phyloP scores from a whole-genome alignment of 345 rosid species.

The Camelina laxa region DNA sequence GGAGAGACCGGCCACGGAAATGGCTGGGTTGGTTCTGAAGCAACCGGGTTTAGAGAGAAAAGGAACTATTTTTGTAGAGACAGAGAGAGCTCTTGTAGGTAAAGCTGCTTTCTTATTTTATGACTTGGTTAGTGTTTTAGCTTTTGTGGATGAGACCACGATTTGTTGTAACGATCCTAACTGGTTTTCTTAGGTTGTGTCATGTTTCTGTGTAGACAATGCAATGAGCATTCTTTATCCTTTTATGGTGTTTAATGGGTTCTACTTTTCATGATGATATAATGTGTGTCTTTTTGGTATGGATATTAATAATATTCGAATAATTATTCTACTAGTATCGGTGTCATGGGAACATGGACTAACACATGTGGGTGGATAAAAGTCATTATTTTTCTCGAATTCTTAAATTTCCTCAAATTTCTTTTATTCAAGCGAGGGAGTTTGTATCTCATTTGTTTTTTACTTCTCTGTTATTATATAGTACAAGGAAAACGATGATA shows the following conservation, averaged over 20 bases:
- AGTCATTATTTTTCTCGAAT: conserved; percentile 9
- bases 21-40: conserved; percentile 59
- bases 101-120: conserved; percentile 31
- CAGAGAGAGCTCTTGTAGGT: conserved; percentile 4
- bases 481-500: background rate
- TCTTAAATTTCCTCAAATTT: conserved; percentile 2
- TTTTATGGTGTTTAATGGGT: background rate
- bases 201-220: conserved; percentile 39
- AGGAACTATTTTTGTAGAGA: background rate
- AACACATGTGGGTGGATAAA: conserved; percentile 36
- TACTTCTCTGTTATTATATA: background rate
- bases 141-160: conserved; percentile 26
- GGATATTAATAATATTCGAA: conserved; percentile 7
- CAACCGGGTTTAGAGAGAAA: conserved; percentile 13
- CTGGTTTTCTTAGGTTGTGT: conserved; percentile 18
- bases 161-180: conserved; percentile 36
- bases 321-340: conserved; percentile 19
- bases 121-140: conserved; percentile 33
- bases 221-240: conserved; percentile 12
- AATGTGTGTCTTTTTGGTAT: background rate
- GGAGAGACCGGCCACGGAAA: conserved; percentile 42
- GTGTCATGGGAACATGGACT: conserved; percentile 31
- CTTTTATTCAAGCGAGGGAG: conserved; percentile 24
- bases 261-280: background rate
- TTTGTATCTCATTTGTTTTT: conserved; percentile 5